Evolutionary conservation across 441 rosid species (phyloP).

Genomic region (Populus hybrid): DNA sequence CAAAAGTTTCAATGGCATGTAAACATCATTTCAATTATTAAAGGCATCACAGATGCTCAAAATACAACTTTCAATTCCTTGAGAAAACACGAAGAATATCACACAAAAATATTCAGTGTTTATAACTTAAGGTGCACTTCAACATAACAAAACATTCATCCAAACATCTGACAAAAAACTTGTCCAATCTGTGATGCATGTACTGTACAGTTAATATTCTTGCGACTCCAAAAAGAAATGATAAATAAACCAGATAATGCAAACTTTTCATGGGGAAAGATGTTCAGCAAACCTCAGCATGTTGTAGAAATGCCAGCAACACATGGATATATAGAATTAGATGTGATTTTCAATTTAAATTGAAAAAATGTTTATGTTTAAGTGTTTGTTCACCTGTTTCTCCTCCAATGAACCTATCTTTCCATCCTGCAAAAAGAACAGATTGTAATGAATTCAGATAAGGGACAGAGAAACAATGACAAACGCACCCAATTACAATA

Average conservation of each 20-base stretch:
- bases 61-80: background rate
- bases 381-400: slow-evolving; percentile 64
- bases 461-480: background rate
- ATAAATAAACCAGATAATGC: background rate
- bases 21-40: too few relatives aligned
- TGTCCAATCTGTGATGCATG: background rate
- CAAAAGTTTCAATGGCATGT: background rate
- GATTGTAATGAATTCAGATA: slow-evolving; percentile 18
- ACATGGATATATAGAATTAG: background rate
- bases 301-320: background rate
- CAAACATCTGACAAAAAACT: background rate
- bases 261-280: background rate
- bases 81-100: background rate
- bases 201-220: background rate
- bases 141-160: background rate
- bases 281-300: background rate
- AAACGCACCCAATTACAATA: background rate
- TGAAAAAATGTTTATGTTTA: background rate
- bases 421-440: slow-evolving; percentile 60
- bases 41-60: background rate
- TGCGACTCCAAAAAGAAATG: background rate
- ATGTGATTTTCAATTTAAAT: background rate
- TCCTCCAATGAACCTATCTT: slow-evolving; percentile 70
- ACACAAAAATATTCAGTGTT: background rate
- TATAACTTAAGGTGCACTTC: background rate